Evolutionary conservation across 805 yeast genomes (phyloP).

Genomic region (Candida qinlingensis): DNA sequence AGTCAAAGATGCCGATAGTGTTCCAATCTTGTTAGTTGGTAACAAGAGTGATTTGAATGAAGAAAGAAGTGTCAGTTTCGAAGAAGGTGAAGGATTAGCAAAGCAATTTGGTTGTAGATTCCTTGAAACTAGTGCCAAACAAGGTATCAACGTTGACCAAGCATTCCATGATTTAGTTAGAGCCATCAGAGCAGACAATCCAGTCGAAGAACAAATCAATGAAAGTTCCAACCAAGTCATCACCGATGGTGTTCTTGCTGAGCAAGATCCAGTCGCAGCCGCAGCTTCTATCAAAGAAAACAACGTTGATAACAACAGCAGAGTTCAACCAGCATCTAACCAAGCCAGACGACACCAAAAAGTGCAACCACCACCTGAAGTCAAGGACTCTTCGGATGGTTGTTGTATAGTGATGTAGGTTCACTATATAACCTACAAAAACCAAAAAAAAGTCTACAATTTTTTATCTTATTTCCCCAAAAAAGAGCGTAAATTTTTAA

Average conservation of each 20-base stretch:
- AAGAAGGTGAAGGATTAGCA: conserved; percentile 61
- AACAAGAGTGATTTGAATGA: conserved; percentile 72
- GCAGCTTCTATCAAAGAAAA: background rate
- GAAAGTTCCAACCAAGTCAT: background rate
- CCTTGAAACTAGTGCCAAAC: conserved; percentile 91
- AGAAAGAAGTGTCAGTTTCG: conserved; percentile 67
- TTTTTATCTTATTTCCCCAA: too few species aligned
- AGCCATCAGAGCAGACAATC: conserved; percentile 32
- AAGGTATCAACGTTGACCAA: conserved; percentile 83
- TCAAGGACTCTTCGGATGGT: conserved; percentile 26
- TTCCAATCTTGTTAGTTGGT: conserved; percentile 79
- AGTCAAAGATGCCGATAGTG: conserved; percentile 70
- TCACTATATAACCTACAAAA: background rate
- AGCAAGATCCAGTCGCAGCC: background rate
- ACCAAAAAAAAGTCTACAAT: background rate
- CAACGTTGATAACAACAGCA: background rate
- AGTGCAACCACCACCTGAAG: conserved; percentile 2
- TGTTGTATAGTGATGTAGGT: conserved; percentile 25
- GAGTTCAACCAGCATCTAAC: background rate
- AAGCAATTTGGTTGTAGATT: conserved; percentile 64
- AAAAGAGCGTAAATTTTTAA: background rate
- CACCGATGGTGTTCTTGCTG: background rate
- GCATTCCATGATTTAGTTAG: conserved; percentile 70
- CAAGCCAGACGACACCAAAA: background rate
- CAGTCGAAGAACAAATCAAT: background rate